Evolutionary conservation across 202 grass and related monocot species (phyloP).

Genomic region (Setaria viridis): DNA sequence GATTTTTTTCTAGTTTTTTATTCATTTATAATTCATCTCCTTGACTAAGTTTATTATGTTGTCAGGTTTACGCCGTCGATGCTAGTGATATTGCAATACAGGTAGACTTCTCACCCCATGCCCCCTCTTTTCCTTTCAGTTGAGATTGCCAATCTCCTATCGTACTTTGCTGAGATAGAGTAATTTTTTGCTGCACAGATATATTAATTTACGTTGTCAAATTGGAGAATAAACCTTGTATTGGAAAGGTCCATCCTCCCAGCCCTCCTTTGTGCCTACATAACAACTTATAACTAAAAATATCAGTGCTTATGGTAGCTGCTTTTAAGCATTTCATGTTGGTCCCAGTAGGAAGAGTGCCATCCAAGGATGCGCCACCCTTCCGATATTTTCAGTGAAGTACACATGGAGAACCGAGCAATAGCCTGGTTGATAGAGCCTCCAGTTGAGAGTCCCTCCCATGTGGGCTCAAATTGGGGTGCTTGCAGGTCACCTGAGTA

Average conservation of each 20-base stretch:
- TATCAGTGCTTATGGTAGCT: background rate
- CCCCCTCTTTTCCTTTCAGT: conserved; percentile 2
- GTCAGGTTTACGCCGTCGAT: conserved; percentile 95
- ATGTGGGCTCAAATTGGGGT: background rate
- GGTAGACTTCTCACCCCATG: conserved; percentile 45
- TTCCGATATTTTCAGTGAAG: background rate
- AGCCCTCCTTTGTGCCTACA: conserved; percentile 5
- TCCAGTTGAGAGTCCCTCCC: background rate
- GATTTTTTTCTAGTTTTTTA: conserved; percentile 8
- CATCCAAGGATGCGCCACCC: background rate
- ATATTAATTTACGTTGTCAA: conserved; percentile 22
- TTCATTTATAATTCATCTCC: conserved; percentile 23
- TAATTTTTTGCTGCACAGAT: conserved; percentile 19
- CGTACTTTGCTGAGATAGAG: conserved; percentile 25
- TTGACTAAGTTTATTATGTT: conserved; percentile 49
- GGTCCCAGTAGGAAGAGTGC: background rate
- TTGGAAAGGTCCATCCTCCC: conserved; percentile 29
- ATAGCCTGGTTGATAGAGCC: background rate
- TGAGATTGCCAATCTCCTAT: conserved; percentile 31
- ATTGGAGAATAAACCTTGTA: conserved; percentile 39
- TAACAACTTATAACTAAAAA: conserved; percentile 14
- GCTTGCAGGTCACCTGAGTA: background rate
- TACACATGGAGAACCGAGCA: background rate
- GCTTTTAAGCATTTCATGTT: background rate
- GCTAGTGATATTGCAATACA: conserved; percentile 93